Evolutionary conservation across 768 basidiomycete genomes (phyloP), one percentile per base, ranked within the genome.

Genomic region (Cystofilobasidium macerans): DNA sequence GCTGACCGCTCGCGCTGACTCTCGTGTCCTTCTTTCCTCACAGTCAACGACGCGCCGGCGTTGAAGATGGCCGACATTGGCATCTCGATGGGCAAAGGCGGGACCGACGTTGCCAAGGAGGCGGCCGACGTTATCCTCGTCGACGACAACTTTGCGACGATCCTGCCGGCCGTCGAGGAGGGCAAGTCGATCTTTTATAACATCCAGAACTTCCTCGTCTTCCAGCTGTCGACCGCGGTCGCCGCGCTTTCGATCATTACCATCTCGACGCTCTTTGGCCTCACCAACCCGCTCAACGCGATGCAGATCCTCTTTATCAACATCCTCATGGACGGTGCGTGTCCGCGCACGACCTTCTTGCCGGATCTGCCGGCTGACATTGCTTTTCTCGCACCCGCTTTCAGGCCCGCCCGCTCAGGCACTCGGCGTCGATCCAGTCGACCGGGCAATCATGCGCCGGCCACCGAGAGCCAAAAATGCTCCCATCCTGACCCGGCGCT

Each of bases 281-380:
- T 95, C 38, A 85, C 84, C 71, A 97, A 94, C 72, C 93, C 93
- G 3, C 81, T 98, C 69, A 98, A 98, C 72, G 86, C 93, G 4
- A 97, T 97, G 92, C 92, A 98, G 76, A 98, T 98, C 72, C 78
- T 98, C n/a, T 98, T 95, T 75, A 97, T 97, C 73, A 97, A 98
- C 77, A 95, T 97, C 74, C 82, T 98, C 57, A 98, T 98, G 93
- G 94, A 98, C 70, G 92, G 91, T 86, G 64, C 45, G 45, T 16
- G 9, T 40, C 16, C 32, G 5, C 5, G 8, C 54, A 28, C 54
- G n/a, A 57, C 11, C n/a, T 14, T 57, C n/a, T 28, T 8, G 16
- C 57, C 18, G 38, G 36, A 12, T 28, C 18, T 62, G 42, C 24
- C 22, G 3, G 20, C 53, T 40, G 32, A 16, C 40, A 24, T 8